Percentiles rank a stretch among this genome's conserved stretches.
Conservation (phyloP, 148 eudicot species). For the Camellia granthamiana region DNA sequence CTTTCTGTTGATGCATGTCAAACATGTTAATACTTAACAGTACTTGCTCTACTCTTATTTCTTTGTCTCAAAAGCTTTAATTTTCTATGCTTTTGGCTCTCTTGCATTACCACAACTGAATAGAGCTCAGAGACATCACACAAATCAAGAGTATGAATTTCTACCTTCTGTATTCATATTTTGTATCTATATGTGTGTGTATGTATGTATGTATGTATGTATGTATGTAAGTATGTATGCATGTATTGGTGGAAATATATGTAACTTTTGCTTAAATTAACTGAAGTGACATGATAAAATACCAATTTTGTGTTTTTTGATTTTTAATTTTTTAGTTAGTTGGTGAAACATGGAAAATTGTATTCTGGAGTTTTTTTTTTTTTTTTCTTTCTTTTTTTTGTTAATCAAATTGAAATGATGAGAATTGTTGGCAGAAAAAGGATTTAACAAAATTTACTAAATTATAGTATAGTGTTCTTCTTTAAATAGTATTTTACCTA, state of each 20-base stretch:
- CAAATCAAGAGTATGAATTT: constrained; percentile 6
- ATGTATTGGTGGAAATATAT: not conserved
- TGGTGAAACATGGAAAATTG: not conserved
- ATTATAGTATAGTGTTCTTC: not conserved
- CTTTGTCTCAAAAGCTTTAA: not conserved
- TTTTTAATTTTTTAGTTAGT: not conserved
- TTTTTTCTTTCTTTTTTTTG: not conserved
- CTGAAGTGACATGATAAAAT: not conserved
- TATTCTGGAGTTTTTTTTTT: no score
- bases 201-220: no score
- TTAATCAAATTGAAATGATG: not conserved
- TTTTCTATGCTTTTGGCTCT: not conserved
- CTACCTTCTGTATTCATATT: not conserved
- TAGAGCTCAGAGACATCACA: not conserved
- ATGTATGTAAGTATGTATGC: no score
- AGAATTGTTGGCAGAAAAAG: not conserved
- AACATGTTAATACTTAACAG: no score
- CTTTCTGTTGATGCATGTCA: no score
- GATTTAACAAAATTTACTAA: not conserved
- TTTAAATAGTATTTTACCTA: not conserved
- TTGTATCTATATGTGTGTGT: not conserved
- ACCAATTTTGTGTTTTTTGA: not conserved
- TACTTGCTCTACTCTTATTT: not conserved
- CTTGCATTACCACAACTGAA: not conserved
- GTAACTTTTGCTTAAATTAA: not conserved